Evolutionary conservation across 352 stramenopile species (phyloP), one percentile per base, ranked within the genome.

Genomic region (Elongisporangium senticosum): DNA sequence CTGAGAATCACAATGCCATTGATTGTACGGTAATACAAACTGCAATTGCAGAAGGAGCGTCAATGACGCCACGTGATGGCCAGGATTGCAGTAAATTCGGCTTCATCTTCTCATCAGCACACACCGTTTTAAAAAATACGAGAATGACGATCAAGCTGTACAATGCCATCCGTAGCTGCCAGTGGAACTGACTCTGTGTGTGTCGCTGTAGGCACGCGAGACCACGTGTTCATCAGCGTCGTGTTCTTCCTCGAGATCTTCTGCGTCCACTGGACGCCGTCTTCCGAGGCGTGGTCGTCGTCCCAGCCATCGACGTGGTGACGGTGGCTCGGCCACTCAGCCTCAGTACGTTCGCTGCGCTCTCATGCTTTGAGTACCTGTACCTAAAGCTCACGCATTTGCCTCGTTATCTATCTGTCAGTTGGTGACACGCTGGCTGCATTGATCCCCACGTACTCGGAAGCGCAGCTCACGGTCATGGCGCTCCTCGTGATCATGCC

Each of bases 191-290:
- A 49, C 7, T 4, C 5, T 51, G 20, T 39, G 15, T 19, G 26
- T 62, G 52, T 24, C 14, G 52, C 8, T 51, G 19, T 53, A 80
- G 59, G 85, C 28, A 88, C 78, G 1, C 71, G 66, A 50, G 85
- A 83, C 3, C 77, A 79, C 40, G 54, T 89, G n/a, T 55, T 86
- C 64, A 89, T 91, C 62, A 85, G 78, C 47, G 55, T 90, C 61
- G 87, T 83, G 20, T 94, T 92, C 72, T 94, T 93, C 61, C 69
- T 71, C 0, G 85, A 94, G 71, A 73, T 94, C 8, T 94, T 93
- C 13, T 43, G 33, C 28, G 28, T n/a, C n/a, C n/a, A n/a, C n/a
- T 43, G 33, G 33, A 43, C 13, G 33, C 33, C 8, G 11, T 43
- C 33, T 43, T 43, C 1, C 33, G 33, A 43, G 33, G 33, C 33